Evolutionary conservation across 345 rosid genomes (phyloP), one percentile per base, ranked within the genome.

Genomic region (Linum lewisii): DNA sequence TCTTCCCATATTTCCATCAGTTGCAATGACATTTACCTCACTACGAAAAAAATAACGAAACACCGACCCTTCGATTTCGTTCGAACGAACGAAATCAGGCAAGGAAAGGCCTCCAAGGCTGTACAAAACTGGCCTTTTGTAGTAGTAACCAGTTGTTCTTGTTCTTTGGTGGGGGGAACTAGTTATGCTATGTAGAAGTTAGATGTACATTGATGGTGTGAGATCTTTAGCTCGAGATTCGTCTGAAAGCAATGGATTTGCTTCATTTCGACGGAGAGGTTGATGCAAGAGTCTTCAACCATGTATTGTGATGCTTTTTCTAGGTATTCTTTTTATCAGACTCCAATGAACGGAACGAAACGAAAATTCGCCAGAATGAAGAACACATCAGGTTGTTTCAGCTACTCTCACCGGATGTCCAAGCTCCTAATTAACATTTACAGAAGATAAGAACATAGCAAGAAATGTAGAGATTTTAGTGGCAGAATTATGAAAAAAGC

Each of bases 341-440:
- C 34, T 29, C 34, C 34, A 29, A 29, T 29, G 34, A 29, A 29
- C n/a, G n/a, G n/a, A n/a, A n/a, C n/a, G 34, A 29, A 29, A 29
- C 4, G 34, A 29, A 29, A 29, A 1, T 29, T 29, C 34, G 34
- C 34, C 5, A 8, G 34, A 29, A 3, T 0, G 34, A 8, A 29
- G 34, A 3, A 29, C 1, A 3, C 1, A 3, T 53, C 21, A n/a
- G 36, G 52, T 47, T 52, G 52, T 47, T 52, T 64, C 63, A 38
- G 38, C 56, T 45, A 45, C 66, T 73, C 66, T 81, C 73, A 82
- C 44, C 83, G 72, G 65, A 83, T 77, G 56, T 90, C 78, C 65
- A 76, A 65, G 77, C 79, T 83, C 84, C 90, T 85, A 77, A 7
- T 29, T 29, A 20, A 52, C n/a, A 73, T 24, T 60, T 57, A n/a